phyloP scores from a whole-genome alignment of 192 early-diverging fungal genomes.

The Coemansia sp. region DNA sequence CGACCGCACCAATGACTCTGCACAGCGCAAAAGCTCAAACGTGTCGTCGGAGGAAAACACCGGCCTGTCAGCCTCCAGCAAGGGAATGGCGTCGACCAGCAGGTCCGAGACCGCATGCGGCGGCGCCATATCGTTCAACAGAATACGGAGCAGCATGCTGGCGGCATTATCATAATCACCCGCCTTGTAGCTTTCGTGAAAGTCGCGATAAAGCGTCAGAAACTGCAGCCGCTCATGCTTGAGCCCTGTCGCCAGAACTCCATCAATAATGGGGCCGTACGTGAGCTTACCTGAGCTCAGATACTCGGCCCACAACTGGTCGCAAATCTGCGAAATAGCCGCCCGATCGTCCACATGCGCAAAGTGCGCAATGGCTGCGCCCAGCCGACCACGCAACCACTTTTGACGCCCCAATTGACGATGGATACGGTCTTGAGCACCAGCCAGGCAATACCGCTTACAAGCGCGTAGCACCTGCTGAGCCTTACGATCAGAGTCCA shows the following conservation, averaged over 20 bases:
- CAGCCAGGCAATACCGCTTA: conserved; percentile 31
- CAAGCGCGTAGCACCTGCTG: conserved; percentile 59
- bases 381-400: conserved; percentile 56
- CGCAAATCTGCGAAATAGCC: conserved; percentile 55
- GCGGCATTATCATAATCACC: conserved; percentile 40
- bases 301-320: conserved; percentile 57
- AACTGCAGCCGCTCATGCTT: conserved; percentile 55
- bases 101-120: conserved; percentile 51
- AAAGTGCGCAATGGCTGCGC: conserved; percentile 64
- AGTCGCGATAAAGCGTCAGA: conserved; percentile 58
- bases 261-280: conserved; percentile 45
- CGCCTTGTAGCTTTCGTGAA: conserved; percentile 55
- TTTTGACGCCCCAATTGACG: conserved; percentile 52
- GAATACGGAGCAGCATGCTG: conserved; percentile 42
- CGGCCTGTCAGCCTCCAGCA: conserved; percentile 58
- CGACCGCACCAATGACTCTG: conserved; percentile 53
- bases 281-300: conserved; percentile 46
- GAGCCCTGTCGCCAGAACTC: conserved; percentile 23
- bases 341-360: conserved; percentile 50
- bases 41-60: conserved; percentile 61
- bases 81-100: conserved; percentile 61
- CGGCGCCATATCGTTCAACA: conserved; percentile 55
- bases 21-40: conserved; percentile 62
- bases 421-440: conserved; percentile 42
- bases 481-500: conserved; percentile 52